Conservation (phyloP, 2,329 filamentous ascomycete genomes). For the Ceratocystis variospora region DNA sequence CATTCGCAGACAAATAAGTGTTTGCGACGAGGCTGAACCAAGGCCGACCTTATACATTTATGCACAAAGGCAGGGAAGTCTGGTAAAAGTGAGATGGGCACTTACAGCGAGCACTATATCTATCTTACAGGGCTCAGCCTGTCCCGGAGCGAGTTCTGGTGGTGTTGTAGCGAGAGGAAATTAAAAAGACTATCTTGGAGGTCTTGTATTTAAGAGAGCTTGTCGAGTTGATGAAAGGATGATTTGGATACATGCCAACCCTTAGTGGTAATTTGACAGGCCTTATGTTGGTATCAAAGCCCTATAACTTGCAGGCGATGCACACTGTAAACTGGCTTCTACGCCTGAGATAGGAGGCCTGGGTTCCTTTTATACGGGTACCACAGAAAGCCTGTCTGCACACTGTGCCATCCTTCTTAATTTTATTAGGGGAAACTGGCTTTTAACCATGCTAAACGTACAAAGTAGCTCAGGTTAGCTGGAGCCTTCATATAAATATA, state of each 20-base stretch:
- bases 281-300: background rate
- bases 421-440: no score
- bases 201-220: background rate
- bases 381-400: no score
- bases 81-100: background rate
- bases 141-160: background rate
- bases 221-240: background rate
- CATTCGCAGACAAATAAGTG: background rate
- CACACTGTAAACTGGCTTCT: background rate
- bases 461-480: background rate
- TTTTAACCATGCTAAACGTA: background rate
- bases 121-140: background rate
- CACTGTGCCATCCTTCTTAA: no score
- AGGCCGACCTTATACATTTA: background rate
- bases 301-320: background rate
- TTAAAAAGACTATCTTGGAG: background rate
- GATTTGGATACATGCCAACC: conserved; percentile 1
- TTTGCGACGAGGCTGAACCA: conserved; percentile 19
- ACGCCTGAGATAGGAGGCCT: background rate
- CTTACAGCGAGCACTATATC: conserved; percentile 10
- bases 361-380: no score
- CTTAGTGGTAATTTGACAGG: background rate
- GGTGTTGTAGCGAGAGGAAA: background rate
- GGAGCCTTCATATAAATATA: no score
- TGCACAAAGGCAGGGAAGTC: background rate